Percentiles rank a stretch among this genome's conserved stretches.
phyloP scores from a whole-genome alignment of 768 basidiomycete genomes.

The Phlegmacium glaucopus region DNA sequence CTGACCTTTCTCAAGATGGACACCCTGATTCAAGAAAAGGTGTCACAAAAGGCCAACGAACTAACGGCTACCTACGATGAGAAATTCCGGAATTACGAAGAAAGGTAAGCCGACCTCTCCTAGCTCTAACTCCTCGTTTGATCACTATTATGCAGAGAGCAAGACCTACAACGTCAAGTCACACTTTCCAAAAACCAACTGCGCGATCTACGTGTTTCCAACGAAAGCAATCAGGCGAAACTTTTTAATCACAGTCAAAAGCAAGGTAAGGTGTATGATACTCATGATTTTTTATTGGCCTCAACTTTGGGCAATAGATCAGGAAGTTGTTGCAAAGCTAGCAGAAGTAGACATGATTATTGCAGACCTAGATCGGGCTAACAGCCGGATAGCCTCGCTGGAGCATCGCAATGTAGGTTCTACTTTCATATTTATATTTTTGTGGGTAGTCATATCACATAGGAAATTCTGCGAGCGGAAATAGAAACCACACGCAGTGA shows the following conservation, averaged over 20 bases:
- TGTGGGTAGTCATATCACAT: conserved; percentile 5
- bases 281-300: background rate
- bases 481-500: conserved; percentile 88
- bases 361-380: conserved; percentile 93
- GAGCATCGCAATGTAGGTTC: conserved; percentile 84
- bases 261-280: conserved; percentile 55
- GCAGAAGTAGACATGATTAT: conserved; percentile 95
- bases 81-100: conserved; percentile 92
- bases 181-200: conserved; percentile 86
- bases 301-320: conserved; percentile 48
- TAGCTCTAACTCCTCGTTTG: background rate
- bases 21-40: conserved; percentile 83
- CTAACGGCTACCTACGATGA: conserved; percentile 97
- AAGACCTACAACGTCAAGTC: conserved; percentile 90
- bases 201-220: conserved; percentile 83
- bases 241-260: conserved; percentile 88
- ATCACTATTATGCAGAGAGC: conserved; percentile 56
- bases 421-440: background rate
- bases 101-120: conserved; percentile 54
- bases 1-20: conserved; percentile 74
- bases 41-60: conserved; percentile 93
- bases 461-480: conserved; percentile 95
- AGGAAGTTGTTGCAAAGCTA: conserved; percentile 86
- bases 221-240: conserved; percentile 91
- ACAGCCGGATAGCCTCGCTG: conserved; percentile 85